Evolutionary conservation across 2,329 filamentous ascomycete genomes (phyloP), one percentile per base, ranked within the genome.

Genomic region (Venturiaceae sp.): DNA sequence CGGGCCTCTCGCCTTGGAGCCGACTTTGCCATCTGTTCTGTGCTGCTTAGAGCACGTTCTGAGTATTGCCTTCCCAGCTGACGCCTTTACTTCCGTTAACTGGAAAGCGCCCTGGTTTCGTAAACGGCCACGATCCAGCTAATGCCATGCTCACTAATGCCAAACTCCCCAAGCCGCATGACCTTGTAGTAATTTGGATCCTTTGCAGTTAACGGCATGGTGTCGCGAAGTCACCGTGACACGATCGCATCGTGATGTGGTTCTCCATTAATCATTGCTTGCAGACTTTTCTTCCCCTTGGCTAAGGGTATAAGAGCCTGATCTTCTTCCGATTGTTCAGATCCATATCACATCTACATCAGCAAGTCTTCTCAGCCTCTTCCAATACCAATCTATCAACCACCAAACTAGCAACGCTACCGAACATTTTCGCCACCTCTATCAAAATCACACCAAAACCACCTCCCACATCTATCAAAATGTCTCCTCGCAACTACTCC

Each of bases 131-230:
- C n/a, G 19, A 1, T 19, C 41, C 36, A 19, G 34, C 39, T 30
- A 50, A 32, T 34, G 53, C 53, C 36, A 16, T 53, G 52, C 52
- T 53, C 52, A 53, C 52, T 53, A 53, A 53, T 53, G 52, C 52
- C 52, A 53, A 53, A 53, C 30, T 41, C 54, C 37, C 28, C n/a
- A 21, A 5, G 36, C 34, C 54, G 19, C 54, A 44, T 46, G 36
- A 46, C 54, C 36, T 28, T 37, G 13, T 13, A 23, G 23, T 23
- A 34, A 53, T 36, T 53, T 34, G 32, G 9, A 16, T 30, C 32
- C 50, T 39, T 64, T 72, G 69, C 71, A 69, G 69, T 72, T 74
- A 74, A 73, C 71, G 72, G 71, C 69, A 74, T 72, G 71, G 71
- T 67, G 65, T 59, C 36, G 44, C 57, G 23, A 19, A 32, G 32